Percentiles rank a stretch among this genome's conserved stretches.
These are phyloP conservation scores for Solanum chiquidenum DNA, from an alignment of 257 asterid genomes.

Conservation along the genomic window DNA sequence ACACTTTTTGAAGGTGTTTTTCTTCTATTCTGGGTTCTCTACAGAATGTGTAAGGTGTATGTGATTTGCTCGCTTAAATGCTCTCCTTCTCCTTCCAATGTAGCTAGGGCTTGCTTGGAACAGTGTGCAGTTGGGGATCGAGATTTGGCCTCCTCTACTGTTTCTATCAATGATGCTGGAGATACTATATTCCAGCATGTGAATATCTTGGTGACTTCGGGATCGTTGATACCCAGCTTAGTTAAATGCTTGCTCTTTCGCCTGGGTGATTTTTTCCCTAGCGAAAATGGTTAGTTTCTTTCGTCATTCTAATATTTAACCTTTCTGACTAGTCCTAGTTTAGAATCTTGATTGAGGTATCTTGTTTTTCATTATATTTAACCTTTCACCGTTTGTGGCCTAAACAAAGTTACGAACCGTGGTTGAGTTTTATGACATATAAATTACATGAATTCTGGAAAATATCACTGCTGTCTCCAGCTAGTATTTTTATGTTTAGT, in stretches of 20 bases:
- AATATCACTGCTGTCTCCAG: neutral
- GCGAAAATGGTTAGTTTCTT: constrained; percentile 59
- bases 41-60: neutral
- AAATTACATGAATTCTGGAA: neutral
- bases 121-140: constrained; percentile 54
- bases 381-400: neutral
- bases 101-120: constrained; percentile 80
- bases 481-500: neutral
- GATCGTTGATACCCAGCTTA: constrained; percentile 85
- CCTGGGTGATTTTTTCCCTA: constrained; percentile 46
- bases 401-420: neutral
- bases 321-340: neutral
- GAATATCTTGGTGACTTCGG: constrained; percentile 81
- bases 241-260: constrained; percentile 81
- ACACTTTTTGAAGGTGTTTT: neutral
- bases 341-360: neutral
- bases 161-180: constrained; percentile 2
- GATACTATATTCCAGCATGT: constrained; percentile 37
- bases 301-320: neutral
- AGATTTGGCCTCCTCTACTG: constrained; percentile 19
- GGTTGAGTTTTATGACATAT: neutral
- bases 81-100: neutral
- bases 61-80: neutral
- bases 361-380: neutral
- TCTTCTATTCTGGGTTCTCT: neutral